Evolutionary conservation across 2,329 filamentous ascomycete genomes (phyloP).

Genomic region (Colletotrichum melonis): DNA sequence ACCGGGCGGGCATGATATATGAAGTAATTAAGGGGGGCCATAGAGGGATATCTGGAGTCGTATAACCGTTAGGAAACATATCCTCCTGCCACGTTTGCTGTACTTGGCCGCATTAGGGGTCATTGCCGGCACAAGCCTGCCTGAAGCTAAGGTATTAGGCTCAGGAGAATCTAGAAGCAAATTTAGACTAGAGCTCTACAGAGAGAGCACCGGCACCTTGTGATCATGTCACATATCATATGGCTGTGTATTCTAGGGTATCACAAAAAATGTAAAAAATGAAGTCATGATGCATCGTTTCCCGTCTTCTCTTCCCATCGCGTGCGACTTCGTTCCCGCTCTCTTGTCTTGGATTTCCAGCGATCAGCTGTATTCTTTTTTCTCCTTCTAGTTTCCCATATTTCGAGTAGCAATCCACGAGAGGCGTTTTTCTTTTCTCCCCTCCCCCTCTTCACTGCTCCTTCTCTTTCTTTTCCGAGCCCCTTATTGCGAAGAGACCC

Average conservation of each 20-base stretch:
- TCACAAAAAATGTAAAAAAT: constrained; percentile 23
- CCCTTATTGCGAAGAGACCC: background rate
- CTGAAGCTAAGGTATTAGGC: background rate
- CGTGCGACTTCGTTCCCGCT: background rate
- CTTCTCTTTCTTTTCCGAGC: background rate
- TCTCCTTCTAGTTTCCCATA: background rate
- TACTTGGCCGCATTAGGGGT: background rate
- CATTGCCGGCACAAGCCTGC: background rate
- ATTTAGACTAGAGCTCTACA: constrained; percentile 2
- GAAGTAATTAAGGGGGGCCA: constrained; percentile 16
- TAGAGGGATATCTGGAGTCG: constrained; percentile 12
- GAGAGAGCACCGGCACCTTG: background rate
- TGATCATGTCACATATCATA: constrained; percentile 9
- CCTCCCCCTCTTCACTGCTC: background rate
- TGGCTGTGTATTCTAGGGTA: constrained; percentile 33
- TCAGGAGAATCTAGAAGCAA: background rate
- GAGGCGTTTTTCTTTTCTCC: background rate
- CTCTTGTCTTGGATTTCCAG: background rate
- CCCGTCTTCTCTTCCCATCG: constrained; percentile 6
- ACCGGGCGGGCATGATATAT: constrained; percentile 24
- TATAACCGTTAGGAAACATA: background rate
- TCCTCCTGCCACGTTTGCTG: background rate
- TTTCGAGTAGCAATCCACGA: too few relatives aligned
- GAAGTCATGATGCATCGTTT: constrained; percentile 19
- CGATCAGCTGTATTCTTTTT: background rate